Conservation (phyloP, 441 rosid species). For the Croton laevigatus region DNA sequence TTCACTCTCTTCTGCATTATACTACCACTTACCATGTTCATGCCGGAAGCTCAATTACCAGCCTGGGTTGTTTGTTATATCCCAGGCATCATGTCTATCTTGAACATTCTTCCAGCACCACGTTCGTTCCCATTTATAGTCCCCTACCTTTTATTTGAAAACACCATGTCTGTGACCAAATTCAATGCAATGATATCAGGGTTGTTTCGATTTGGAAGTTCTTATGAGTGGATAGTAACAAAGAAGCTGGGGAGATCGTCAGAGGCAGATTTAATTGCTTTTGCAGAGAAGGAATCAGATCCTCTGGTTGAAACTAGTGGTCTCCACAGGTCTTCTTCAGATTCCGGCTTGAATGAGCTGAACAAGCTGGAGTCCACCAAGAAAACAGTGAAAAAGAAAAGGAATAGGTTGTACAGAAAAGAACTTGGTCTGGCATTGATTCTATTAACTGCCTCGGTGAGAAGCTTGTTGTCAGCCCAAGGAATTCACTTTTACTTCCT, state of each 20-base stretch:
- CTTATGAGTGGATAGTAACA: conserved; percentile 91
- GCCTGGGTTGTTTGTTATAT: conserved; percentile 90
- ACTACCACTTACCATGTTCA: conserved; percentile 79
- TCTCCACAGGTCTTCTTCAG: conserved; percentile 64
- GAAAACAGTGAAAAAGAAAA: conserved; percentile 44
- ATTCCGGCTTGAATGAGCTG: conserved; percentile 66
- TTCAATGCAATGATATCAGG: conserved; percentile 96
- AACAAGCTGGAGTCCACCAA: conserved; percentile 51
- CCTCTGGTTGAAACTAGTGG: conserved; percentile 34
- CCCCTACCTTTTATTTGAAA: conserved; percentile 84
- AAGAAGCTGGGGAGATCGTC: conserved; percentile 90
- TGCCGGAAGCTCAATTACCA: conserved; percentile 84
- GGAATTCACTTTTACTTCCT: conserved; percentile 94
- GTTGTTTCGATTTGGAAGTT: conserved; percentile 68
- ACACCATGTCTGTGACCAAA: conserved; percentile 96
- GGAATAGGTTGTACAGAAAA: conserved; percentile 71
- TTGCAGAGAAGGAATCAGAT: conserved; percentile 59
- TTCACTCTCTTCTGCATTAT: conserved; percentile 92
- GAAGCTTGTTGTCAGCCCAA: conserved; percentile 88
- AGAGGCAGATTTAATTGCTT: conserved; percentile 77
- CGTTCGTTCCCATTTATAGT: conserved; percentile 85
- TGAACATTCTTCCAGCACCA: conserved; percentile 83
- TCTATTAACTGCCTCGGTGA: conserved; percentile 63
- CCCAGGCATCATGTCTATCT: conserved; percentile 75
- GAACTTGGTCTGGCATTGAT: conserved; percentile 79